Conservation (phyloP, 2,329 filamentous ascomycete genomes). For the Dactylellina haptotyla region DNA sequence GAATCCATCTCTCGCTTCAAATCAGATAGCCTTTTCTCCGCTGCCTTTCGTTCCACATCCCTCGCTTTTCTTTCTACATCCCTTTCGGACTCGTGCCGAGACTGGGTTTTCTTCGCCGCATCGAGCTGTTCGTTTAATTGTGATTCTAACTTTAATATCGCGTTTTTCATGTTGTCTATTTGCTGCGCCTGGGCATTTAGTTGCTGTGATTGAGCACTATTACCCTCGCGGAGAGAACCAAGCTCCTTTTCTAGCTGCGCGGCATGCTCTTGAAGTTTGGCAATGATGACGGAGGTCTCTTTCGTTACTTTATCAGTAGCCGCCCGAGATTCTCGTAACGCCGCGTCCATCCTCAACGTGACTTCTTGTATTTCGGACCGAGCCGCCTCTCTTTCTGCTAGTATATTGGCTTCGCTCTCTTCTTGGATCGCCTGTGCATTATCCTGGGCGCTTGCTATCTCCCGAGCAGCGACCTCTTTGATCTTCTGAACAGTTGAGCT, state of each 20-base stretch:
- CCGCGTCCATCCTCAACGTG: constrained; percentile 47
- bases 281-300: constrained; percentile 24
- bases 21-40: constrained; percentile 62
- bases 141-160: constrained; percentile 61
- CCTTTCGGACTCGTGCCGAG: constrained; percentile 54
- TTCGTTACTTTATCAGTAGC: constrained; percentile 36
- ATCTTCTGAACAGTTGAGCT: constrained; percentile 53
- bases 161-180: constrained; percentile 46
- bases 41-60: constrained; percentile 58
- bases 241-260: constrained; percentile 37
- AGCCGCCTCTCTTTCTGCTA: constrained; percentile 52
- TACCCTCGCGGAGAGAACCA: constrained; percentile 8
- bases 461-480: constrained; percentile 44
- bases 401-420: constrained; percentile 54
- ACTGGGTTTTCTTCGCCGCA: constrained; percentile 63
- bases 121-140: constrained; percentile 60
- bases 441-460: constrained; percentile 54
- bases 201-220: not conserved
- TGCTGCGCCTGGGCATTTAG: not conserved
- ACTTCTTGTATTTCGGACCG: constrained; percentile 51
- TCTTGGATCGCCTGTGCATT: constrained; percentile 53
- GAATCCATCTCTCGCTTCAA: constrained; percentile 60
- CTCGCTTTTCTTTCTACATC: constrained; percentile 57
- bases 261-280: constrained; percentile 26
- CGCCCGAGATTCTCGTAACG: constrained; percentile 36